These are phyloP conservation scores for Pestalotiopsis sp. DNA, from an alignment of 2,329 filamentous ascomycete species.

Conservation along the genomic window DNA sequence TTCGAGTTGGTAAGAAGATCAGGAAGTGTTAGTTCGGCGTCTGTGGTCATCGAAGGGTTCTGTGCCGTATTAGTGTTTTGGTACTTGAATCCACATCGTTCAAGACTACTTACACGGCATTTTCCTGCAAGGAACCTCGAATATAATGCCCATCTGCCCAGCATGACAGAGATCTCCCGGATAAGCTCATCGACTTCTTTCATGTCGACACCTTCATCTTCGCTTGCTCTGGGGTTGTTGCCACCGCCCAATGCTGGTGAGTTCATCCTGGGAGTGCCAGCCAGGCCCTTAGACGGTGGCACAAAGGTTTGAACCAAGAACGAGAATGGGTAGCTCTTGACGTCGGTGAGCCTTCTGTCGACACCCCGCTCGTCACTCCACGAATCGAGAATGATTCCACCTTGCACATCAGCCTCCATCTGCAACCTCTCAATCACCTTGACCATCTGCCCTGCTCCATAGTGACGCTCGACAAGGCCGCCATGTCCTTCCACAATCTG, in stretches of 20 bases:
- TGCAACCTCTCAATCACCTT: conserved; percentile 92
- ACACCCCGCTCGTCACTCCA: conserved; percentile 90
- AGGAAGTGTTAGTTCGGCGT: conserved; percentile 67
- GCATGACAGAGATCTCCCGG: conserved; percentile 88
- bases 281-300: conserved; percentile 65
- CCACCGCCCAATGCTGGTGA: conserved; percentile 71
- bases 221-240: conserved; percentile 63
- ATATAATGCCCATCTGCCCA: conserved; percentile 91
- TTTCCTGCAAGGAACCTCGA: conserved; percentile 86
- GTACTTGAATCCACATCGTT: conserved; percentile 17
- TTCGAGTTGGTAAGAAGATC: conserved; percentile 78
- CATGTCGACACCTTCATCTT: conserved; percentile 95
- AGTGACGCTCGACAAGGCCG: conserved; percentile 88
- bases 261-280: conserved; percentile 68
- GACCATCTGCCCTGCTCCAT: conserved; percentile 90
- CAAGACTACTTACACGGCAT: conserved; percentile 65
- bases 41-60: conserved; percentile 54
- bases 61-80: conserved; percentile 38
- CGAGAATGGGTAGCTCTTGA: conserved; percentile 97
- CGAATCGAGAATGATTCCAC: conserved; percentile 91
- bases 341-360: conserved; percentile 86
- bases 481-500: conserved; percentile 95
- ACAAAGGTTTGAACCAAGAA: conserved; percentile 96
- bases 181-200: conserved; percentile 90
- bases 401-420: conserved; percentile 93